Base-by-base conservation (phyloP, 225 moss, liverwort and hornwort genomes). In the Pleurozium schreberi region DNA sequence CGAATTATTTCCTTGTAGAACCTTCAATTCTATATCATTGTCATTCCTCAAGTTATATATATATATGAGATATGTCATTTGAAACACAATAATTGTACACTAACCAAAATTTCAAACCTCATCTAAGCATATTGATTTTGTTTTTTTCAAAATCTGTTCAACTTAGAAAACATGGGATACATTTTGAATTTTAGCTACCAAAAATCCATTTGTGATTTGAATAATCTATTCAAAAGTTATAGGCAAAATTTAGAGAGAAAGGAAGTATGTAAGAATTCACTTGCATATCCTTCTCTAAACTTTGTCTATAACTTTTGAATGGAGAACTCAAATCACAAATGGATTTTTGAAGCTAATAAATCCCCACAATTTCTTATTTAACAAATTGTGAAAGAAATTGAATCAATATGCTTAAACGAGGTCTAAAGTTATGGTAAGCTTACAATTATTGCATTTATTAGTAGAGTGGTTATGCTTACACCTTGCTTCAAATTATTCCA, bases 161-260 rank as follows among this genome's bases (percentile, higher is more conserved):
- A 15, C 1, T 14, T 4, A 14, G 2, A 74, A 27, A 47, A 30
- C 31, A 0, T 11, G 1, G 18, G 6, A 30, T 74, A 11, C 18
- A 2, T 10, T 0, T 18, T 31, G 1, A 45, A 10, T 47, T 47
- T 73, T 1, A 6, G 9, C 6, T 71, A 6, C 15, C 6, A 0
- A 10, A 17, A 28, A 10, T 28, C 0, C 0, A 1, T 7, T 18
- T 18, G 4, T 47, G 9, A 18, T 10, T 45, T 73, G 30, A 47
- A 47, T 47, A 17, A 18, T 74, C 2, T 2, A 47, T 31, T 74
- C 28, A 74, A 74, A 47, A 74, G 18, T 74, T 28, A 30, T 18
- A 18, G 11, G 27, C 18, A 45, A 45, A 73, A 18, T 17, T 30
- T 3, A 30, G 18, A 30, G 16, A 9, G 6, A 10, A 0, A 23